Base-by-base conservation (phyloP, 2,329 filamentous ascomycete genomes). In the Aspergillus intermedius region DNA sequence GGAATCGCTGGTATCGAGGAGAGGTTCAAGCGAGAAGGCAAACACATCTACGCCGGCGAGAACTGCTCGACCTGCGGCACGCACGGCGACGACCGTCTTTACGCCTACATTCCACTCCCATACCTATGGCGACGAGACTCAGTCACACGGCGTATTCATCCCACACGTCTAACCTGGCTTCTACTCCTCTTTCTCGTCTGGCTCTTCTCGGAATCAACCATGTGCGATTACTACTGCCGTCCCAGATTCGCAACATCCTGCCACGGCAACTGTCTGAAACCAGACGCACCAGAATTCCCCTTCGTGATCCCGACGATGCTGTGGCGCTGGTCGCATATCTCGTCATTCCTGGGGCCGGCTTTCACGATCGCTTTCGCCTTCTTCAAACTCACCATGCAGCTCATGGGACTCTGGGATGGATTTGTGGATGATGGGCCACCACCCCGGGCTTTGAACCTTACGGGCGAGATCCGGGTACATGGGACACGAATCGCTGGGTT, bases 291-390 rank as follows among this genome's bases (percentile, higher is more conserved):
- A 0, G 58, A 67, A 19, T 78, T 74, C 45, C 80, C 80, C 0
- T 79, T 74, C 51, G 78, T 80, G 4, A 69, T 80, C 4, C 76
- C 77, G 3, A 81, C 77, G 3, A 70, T 82, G 59, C 49, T 80
- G 3, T 77, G 64, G 63, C 70, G 72, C 21, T 74, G 72, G 72
- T 67, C 68, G 13, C 66, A 68, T 54, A 51, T 72, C 5, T 67
- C 63, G 0, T 46, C 50, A 3, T 28, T 67, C 12, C 49, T 66
- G 3, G 53, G 57, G 0, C 67, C 68, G 0, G 25, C 69, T 12
- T 55, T 64, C 47, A 57, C 66, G 3, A 47, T 71, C 12, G 12
- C 53, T 1, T 45, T 70, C 10, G 65, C 63, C 1, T 47, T 66
- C 32, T 58, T 60, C 49, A 54, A 65, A 13, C 53, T 71, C 13